Percentiles rank a stretch among this genome's conserved stretches.
Conservation (phyloP, 2,329 filamentous ascomycete genomes). For the Aureobasidium sp. region DNA sequence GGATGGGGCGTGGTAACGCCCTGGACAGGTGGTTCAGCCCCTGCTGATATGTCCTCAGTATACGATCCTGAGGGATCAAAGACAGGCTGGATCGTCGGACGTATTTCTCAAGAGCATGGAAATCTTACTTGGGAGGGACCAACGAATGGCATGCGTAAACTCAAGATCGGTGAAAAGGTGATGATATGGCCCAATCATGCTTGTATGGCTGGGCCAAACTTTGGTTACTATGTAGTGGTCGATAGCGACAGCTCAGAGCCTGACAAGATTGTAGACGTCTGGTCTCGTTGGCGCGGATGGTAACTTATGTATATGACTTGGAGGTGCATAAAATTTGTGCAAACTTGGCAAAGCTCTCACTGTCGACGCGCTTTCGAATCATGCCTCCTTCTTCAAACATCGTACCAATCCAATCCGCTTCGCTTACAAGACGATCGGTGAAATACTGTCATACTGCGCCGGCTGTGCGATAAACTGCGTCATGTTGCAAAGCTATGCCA, state of each 20-base stretch:
- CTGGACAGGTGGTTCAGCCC: slow-evolving; percentile 40
- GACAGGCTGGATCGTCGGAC: slow-evolving; percentile 59
- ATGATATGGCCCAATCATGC: slow-evolving; percentile 75
- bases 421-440: background rate
- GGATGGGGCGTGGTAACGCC: slow-evolving; percentile 64
- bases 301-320: slow-evolving; percentile 30
- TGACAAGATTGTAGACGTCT: slow-evolving; percentile 62
- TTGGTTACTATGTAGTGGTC: slow-evolving; percentile 66
- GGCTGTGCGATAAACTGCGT: background rate
- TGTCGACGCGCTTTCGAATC: background rate
- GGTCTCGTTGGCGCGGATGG: slow-evolving; percentile 66
- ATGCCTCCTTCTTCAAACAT: background rate
- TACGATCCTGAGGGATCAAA: slow-evolving; percentile 33
- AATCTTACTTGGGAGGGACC: slow-evolving; percentile 55
- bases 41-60: slow-evolving; percentile 18
- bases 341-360: background rate
- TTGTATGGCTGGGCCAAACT: slow-evolving; percentile 66
- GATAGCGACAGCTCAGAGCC: slow-evolving; percentile 55
- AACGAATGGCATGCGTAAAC: slow-evolving; percentile 34
- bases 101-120: slow-evolving; percentile 73
- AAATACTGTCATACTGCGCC: background rate
- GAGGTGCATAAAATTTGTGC: background rate
- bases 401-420: background rate
- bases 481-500: background rate
- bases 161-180: slow-evolving; percentile 59